These are phyloP conservation scores for Arthrobotrys musiformis DNA, from an alignment of 2,329 filamentous ascomycete genomes.

Conservation along the genomic window DNA sequence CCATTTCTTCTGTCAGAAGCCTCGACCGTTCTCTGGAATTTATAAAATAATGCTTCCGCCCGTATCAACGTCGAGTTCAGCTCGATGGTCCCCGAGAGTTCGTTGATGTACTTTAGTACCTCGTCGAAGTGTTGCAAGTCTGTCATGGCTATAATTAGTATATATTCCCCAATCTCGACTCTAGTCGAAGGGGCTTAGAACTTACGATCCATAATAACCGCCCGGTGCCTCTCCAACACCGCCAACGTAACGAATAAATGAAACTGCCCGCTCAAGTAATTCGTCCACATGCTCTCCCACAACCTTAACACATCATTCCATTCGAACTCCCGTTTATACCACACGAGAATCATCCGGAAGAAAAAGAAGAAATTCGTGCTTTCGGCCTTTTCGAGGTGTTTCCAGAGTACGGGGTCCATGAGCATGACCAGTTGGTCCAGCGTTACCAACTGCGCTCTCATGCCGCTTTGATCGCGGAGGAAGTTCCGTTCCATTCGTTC, in stretches of 20 bases:
- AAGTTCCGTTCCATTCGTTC: constrained; percentile 98
- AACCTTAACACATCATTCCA: constrained; percentile 87
- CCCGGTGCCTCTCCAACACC: constrained; percentile 93
- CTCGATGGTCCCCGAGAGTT: constrained; percentile 92
- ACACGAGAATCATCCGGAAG: constrained; percentile 97
- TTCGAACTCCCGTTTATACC: constrained; percentile 97
- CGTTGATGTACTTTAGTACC: constrained; percentile 97
- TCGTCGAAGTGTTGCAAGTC: constrained; percentile 93
- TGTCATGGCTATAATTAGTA: constrained; percentile 27
- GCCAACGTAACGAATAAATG: constrained; percentile 94
- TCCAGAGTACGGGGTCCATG: constrained; percentile 93
- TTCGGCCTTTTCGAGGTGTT: constrained; percentile 87
- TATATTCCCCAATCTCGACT: too few species aligned
- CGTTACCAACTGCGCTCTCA: constrained; percentile 89
- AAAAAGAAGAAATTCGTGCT: constrained; percentile 99
- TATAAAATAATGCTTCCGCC: constrained; percentile 86
- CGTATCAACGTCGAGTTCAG: constrained; percentile 85
- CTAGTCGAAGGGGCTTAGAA: too few species aligned
- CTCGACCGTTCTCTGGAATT: constrained; percentile 88
- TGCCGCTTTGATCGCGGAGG: constrained; percentile 91
- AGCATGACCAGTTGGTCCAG: constrained; percentile 95
- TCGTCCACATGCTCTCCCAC: constrained; percentile 96
- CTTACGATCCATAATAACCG: constrained; percentile 85
- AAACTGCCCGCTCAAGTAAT: constrained; percentile 87
- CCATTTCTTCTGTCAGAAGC: constrained; percentile 88